phyloP scores from a whole-genome alignment of 371 early-diverging fungal species.

The Lichtheimia ramosa region DNA sequence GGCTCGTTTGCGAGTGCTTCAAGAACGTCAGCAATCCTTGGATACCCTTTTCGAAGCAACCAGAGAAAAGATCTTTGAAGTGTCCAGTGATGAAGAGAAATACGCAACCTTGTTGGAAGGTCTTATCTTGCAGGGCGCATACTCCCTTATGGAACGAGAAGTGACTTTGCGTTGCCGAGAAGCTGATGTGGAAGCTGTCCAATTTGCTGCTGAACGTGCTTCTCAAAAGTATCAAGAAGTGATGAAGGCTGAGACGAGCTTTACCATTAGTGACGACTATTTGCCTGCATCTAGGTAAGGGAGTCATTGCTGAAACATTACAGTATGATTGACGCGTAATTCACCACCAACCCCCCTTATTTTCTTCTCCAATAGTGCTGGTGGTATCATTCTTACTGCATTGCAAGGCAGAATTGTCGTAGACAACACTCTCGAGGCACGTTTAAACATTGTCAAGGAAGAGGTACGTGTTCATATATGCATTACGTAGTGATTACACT shows the following conservation, averaged over 20 bases:
- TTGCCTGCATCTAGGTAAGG: conserved; percentile 49
- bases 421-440: conserved; percentile 88
- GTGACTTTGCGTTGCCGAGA: conserved; percentile 74
- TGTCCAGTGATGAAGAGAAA: conserved; percentile 53
- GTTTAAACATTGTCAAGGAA: conserved; percentile 81
- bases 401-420: conserved; percentile 78
- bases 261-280: conserved; percentile 58
- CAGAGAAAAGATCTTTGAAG: conserved; percentile 47
- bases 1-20: conserved; percentile 85
- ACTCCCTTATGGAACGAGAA: conserved; percentile 80
- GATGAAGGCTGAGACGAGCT: conserved; percentile 47
- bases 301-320: not conserved
- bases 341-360: not conserved
- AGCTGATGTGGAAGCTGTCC: conserved; percentile 67
- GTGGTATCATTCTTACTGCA: conserved; percentile 86
- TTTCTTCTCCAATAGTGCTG: conserved; percentile 59
- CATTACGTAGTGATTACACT: not conserved
- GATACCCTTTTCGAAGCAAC: conserved; percentile 77
- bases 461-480: conserved; percentile 42
- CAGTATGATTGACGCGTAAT: no score
- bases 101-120: conserved; percentile 69
- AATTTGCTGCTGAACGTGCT: conserved; percentile 61
- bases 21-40: conserved; percentile 85
- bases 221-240: conserved; percentile 59
- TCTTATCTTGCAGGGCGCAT: conserved; percentile 81